phyloP scores from a whole-genome alignment of 495 filamentous ascomycete species.

The Xylaria nigripes region DNA sequence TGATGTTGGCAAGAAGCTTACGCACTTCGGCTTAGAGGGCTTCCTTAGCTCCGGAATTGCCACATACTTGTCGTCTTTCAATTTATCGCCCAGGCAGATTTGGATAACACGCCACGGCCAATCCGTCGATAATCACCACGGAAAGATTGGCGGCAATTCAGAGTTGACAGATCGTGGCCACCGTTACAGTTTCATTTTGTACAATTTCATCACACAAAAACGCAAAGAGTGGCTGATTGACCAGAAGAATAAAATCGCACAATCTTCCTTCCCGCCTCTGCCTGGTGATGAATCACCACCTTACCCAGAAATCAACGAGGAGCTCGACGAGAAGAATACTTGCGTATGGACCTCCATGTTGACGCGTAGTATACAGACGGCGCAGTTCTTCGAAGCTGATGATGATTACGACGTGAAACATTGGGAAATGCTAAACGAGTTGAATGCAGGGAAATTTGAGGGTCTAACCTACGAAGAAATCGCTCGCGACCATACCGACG shows the following conservation, averaged over 20 bases:
- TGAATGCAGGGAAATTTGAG: conserved; percentile 86
- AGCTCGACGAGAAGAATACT: conserved; percentile 72
- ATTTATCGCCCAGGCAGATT: conserved; percentile 87
- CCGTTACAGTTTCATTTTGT: conserved; percentile 61
- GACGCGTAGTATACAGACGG: conserved; percentile 73
- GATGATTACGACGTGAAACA: conserved; percentile 97
- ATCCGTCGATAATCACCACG: conserved; percentile 67
- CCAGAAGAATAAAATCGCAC: conserved; percentile 61
- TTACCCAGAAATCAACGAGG: conserved; percentile 69
- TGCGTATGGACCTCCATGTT: conserved; percentile 99
- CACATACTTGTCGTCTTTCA: conserved; percentile 92
- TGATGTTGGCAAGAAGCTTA: conserved; percentile 89
- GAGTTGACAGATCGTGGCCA: conserved; percentile 67
- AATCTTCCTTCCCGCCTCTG: conserved; percentile 69
- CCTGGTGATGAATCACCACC: conserved; percentile 89
- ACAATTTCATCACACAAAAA: conserved; percentile 68
- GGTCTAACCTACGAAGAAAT: conserved; percentile 93
- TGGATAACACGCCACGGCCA: conserved; percentile 96
- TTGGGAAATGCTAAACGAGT: conserved; percentile 96
- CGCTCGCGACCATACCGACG: conserved; percentile 58
- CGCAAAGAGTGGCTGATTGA: conserved; percentile 67
- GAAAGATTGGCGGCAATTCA: conserved; percentile 80
- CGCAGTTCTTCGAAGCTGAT: conserved; percentile 75
- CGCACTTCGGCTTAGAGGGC: conserved; percentile 80
- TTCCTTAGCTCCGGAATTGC: conserved; percentile 87